phyloP scores from a whole-genome alignment of 768 basidiomycete species.

The Rubroboletus satanas region DNA sequence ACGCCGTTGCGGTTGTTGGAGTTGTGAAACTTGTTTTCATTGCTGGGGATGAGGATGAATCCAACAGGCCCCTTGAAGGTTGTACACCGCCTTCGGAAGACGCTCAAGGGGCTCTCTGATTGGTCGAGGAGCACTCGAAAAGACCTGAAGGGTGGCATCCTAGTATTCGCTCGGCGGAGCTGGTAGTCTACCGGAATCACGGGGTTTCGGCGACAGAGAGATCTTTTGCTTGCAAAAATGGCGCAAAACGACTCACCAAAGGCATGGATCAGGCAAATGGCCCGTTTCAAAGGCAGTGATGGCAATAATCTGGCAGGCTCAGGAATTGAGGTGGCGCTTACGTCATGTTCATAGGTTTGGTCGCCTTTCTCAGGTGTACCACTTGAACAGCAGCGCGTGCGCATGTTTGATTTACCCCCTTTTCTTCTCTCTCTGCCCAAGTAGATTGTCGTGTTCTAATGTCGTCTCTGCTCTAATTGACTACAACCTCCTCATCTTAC shows the following conservation, averaged over 20 bases:
- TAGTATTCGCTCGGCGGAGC: no score
- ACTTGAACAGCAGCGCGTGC: slow-evolving; percentile 14
- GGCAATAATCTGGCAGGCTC: slow-evolving; percentile 9
- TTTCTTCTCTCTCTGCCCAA: slow-evolving; percentile 7
- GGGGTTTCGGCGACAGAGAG: background rate
- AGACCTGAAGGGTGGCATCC: background rate
- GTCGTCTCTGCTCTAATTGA: slow-evolving; percentile 26
- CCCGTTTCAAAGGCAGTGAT: slow-evolving; percentile 1
- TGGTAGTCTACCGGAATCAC: slow-evolving; percentile 1
- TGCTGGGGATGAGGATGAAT: background rate
- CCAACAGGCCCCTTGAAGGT: background rate
- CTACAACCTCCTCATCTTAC: slow-evolving; percentile 4
- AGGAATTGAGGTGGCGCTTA: slow-evolving; percentile 23
- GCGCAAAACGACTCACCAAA: slow-evolving; percentile 7
- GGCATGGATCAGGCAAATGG: background rate
- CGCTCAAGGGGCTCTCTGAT: background rate
- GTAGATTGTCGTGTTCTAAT: slow-evolving; percentile 30
- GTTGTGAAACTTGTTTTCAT: background rate
- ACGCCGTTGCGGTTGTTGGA: background rate
- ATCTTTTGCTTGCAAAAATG: background rate
- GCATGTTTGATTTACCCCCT: slow-evolving; percentile 23
- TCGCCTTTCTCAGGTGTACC: slow-evolving; percentile 14
- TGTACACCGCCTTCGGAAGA: background rate
- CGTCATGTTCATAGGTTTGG: slow-evolving; percentile 17
- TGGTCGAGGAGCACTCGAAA: background rate